A percentile compares a stretch with the other conserved stretches of the same genome.
Conservation (phyloP, 257 asterid genomes). For the Scutellaria minor region DNA sequence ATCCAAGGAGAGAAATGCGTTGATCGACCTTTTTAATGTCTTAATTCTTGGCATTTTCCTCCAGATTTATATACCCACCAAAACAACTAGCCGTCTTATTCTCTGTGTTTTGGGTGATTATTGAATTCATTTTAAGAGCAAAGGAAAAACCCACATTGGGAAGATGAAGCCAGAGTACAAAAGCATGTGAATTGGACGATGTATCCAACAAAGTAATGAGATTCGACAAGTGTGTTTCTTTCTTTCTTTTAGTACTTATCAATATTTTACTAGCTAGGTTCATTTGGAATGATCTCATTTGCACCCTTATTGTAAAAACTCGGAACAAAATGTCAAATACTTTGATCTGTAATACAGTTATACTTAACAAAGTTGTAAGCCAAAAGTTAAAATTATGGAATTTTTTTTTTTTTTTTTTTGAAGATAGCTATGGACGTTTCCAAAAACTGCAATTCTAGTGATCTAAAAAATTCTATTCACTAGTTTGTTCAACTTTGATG, state of each 20-base stretch:
- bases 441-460: no score
- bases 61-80: slow-evolving; percentile 4
- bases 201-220: slow-evolving; percentile 11
- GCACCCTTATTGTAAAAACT: no score
- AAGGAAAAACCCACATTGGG: slow-evolving; percentile 15
- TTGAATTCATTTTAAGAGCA: no score
- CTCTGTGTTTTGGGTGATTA: no score
- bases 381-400: neutral
- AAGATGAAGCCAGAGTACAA: slow-evolving; percentile 13
- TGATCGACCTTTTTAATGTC: slow-evolving; percentile 30
- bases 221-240: neutral
- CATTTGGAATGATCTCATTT: neutral
- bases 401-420: no score
- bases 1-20: slow-evolving; percentile 28
- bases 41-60: slow-evolving; percentile 36
- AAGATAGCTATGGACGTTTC: neutral
- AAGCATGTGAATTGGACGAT: slow-evolving; percentile 18
- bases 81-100: slow-evolving; percentile 31
- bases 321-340: no score
- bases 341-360: no score
- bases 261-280: neutral
- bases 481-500: no score
- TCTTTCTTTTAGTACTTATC: neutral
- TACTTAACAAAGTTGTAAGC: neutral
- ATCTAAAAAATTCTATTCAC: no score